Evolutionary conservation across 176 grass and related monocot species (phyloP).

Genomic region (Pontederia paniculata): DNA sequence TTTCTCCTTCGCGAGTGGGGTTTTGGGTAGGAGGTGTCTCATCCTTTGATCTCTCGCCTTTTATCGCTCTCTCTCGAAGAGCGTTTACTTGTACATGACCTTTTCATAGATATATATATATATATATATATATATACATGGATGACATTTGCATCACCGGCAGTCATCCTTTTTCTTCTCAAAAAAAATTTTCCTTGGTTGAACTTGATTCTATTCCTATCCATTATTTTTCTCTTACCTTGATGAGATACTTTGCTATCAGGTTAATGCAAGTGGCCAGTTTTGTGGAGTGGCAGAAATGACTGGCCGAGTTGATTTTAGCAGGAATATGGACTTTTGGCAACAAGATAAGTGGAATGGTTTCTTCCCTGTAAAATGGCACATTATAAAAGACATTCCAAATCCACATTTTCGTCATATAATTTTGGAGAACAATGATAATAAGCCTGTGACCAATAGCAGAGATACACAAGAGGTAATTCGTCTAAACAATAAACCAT

Average conservation of each 20-base stretch:
- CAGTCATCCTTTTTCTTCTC: too few species aligned
- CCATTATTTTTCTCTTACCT: conserved; percentile 11
- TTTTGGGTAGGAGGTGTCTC: too few species aligned
- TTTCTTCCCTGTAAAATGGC: conserved; percentile 85
- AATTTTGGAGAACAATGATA: conserved; percentile 96
- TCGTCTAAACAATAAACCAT: conserved; percentile 5
- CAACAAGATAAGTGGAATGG: conserved; percentile 98
- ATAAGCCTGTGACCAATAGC: conserved; percentile 87
- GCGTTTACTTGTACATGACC: too few species aligned
- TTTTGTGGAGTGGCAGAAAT: conserved; percentile 94
- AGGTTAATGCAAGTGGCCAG: conserved; percentile 96
- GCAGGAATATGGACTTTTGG: conserved; percentile 83
- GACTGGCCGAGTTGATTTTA: conserved; percentile 75
- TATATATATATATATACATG: too few species aligned
- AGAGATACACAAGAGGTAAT: conserved; percentile 90
- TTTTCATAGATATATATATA: too few species aligned
- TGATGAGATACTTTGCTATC: conserved; percentile 13
- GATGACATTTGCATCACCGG: too few species aligned
- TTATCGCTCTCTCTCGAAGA: too few species aligned
- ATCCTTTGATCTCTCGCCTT: too few species aligned
- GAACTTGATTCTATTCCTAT: not conserved
- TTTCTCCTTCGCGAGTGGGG: too few species aligned
- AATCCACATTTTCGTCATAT: conserved; percentile 92
- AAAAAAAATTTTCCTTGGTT: too few species aligned
- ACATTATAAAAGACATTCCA: conserved; percentile 88